phyloP scores from a whole-genome alignment of 345 rosid genomes.

The Microthlaspi erraticum region DNA sequence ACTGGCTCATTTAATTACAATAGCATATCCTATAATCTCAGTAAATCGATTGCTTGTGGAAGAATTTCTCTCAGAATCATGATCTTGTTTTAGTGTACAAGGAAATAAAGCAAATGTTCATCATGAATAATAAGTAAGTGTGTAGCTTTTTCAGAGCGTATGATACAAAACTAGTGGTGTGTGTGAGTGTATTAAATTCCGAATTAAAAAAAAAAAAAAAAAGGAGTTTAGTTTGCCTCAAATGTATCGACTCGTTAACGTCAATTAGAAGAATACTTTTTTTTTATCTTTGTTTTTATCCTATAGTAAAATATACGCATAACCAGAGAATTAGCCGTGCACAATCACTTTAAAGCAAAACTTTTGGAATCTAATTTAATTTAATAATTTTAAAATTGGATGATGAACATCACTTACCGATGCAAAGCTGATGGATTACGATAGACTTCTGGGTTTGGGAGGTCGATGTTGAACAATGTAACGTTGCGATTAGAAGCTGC shows the following conservation, averaged over 20 bases:
- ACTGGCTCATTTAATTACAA: neutral
- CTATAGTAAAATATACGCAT: neutral
- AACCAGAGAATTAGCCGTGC: constrained; percentile 33
- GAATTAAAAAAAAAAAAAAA: constrained; percentile 8
- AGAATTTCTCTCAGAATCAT: constrained; percentile 7
- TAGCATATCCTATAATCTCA: constrained; percentile 14
- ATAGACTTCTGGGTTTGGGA: constrained; percentile 48
- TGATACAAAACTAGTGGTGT: constrained; percentile 37
- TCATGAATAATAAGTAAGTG: constrained; percentile 30
- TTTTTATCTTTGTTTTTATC: no score
- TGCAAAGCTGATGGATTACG: constrained; percentile 62
- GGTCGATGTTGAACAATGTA: constrained; percentile 31
- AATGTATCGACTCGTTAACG: constrained; percentile 26
- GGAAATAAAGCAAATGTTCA: constrained; percentile 30
- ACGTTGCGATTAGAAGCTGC: constrained; percentile 50
- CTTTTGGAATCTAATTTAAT: constrained; percentile 27
- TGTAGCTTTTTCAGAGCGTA: constrained; percentile 35
- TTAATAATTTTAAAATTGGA: neutral
- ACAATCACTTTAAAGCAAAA: constrained; percentile 46
- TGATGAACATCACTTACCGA: constrained; percentile 52
- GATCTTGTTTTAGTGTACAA: neutral
- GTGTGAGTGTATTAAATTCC: neutral
- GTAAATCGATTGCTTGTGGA: constrained; percentile 21
- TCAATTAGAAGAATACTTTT: constrained; percentile 19
- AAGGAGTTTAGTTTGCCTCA: neutral